phyloP scores from a whole-genome alignment of 148 eudicot species.

The Rhododendron williamsianum region DNA sequence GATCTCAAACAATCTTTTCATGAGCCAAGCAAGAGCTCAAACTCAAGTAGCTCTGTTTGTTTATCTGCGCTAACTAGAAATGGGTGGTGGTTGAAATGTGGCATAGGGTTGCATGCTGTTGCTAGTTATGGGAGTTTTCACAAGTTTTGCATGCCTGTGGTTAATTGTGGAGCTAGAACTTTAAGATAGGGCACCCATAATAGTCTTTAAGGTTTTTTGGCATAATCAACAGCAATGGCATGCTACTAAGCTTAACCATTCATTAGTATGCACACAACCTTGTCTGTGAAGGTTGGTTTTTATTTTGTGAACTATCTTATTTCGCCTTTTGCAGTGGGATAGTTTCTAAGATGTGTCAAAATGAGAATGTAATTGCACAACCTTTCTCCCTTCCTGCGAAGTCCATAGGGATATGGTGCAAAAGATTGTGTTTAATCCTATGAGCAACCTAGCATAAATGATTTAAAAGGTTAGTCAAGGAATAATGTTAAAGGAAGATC shows the following conservation, averaged over 20 bases:
- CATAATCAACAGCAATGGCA: not conserved
- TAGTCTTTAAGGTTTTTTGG: not conserved
- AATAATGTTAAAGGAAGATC: not conserved
- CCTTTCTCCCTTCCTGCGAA: not conserved
- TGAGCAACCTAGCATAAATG: not conserved
- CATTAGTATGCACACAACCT: not conserved
- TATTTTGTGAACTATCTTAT: not conserved
- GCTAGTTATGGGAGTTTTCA: not conserved
- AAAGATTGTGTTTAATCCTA: not conserved
- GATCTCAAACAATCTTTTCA: not conserved
- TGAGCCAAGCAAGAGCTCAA: not conserved
- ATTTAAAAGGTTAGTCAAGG: not conserved
- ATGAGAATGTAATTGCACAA: not conserved
- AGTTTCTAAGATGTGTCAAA: not conserved
- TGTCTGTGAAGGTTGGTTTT: not conserved
- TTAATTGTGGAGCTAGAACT: not conserved
- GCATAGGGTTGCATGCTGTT: not conserved
- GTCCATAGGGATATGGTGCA: not conserved
- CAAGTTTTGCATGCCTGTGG: not conserved
- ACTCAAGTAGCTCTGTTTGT: not conserved
- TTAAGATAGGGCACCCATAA: not conserved
- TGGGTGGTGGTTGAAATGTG: not conserved
- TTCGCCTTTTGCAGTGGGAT: not conserved
- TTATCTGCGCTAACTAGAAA: not conserved
- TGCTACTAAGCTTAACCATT: not conserved